Base-by-base conservation (phyloP, 1,139 yeast genomes). In the Zygoascus meyerae region DNA sequence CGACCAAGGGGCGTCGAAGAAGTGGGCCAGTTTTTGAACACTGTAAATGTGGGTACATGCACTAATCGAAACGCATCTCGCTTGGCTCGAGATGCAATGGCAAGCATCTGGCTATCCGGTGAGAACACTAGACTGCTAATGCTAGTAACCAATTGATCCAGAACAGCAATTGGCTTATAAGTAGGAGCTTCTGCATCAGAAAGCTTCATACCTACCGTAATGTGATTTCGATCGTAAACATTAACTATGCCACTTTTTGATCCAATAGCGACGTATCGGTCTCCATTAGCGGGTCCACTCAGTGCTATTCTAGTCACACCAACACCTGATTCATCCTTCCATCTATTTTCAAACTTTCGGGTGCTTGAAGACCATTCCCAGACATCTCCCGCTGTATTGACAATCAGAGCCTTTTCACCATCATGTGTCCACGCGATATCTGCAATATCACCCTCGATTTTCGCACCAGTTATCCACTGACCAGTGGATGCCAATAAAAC, bases 21-120 rank as follows among this genome's bases (percentile, higher is more conserved):
- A 2, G 97, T 92, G 16, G 99, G 99, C 98, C 98, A 94, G 71
- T 94, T 94, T 48, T 81, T 75, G 66, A 81, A 94, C 2, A 86
- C 95, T 10, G 86, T 78, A 52, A 92, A 89, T 9, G 89, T 75
- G 10, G 97, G 96, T 50, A 92, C 68, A 61, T 94, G 98, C 11
- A 89, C 92, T 55, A 94, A 65, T 59, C 90, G 77, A 53, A 94
- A 71, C 1, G 96, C 87, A 65, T 94, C 97, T 60, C 84, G 79
- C 68, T 83, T 81, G 5, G 85, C 92, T 58, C 95, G 74, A 6
- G 95, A 84, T 0, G 96, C 95, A 57, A 90, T 76, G 56, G 87
- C 84, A 51, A 94, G 71, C 21, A 94, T 67, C 65, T 94, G 98
- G 1, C 97, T 97, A 63, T 94, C 98, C 9, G 79, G 79, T 34